A percentile compares a stretch with the other conserved stretches of the same genome.
phyloP scores from a whole-genome alignment of 2,329 filamentous ascomycete genomes.

The Hypoxylon sp. region DNA sequence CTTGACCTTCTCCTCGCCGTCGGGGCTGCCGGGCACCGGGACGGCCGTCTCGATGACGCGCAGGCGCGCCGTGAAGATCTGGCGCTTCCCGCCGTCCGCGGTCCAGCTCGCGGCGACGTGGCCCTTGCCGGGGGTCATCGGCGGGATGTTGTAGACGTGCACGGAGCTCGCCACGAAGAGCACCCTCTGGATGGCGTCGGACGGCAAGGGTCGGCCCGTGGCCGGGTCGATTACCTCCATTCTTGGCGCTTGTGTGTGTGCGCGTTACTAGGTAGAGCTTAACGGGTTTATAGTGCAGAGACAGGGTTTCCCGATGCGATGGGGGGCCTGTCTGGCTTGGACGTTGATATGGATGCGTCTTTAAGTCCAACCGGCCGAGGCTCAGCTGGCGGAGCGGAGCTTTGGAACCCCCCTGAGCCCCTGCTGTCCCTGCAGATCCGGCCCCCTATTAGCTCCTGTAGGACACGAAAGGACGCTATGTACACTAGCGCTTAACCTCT shows the following conservation, averaged over 20 bases:
- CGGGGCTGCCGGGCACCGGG: conserved; percentile 56
- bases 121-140: conserved; percentile 80
- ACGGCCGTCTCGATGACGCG: conserved; percentile 82
- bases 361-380: conserved; percentile 16
- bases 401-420: conserved; percentile 34
- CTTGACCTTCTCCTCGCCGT: conserved; percentile 67
- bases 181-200: conserved; percentile 85
- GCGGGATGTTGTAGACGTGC: conserved; percentile 90
- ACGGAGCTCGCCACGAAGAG: conserved; percentile 81
- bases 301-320: not conserved
- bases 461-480: conserved; percentile 14
- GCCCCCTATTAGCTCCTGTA: conserved; percentile 31
- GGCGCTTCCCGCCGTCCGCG: conserved; percentile 71
- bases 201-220: conserved; percentile 75
- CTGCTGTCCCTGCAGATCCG: conserved; percentile 18
- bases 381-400: conserved; percentile 32
- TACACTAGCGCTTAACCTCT: conserved; percentile 5
- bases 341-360: conserved; percentile 17
- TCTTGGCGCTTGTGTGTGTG: not conserved
- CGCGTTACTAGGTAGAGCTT: too few species aligned
- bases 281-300: not conserved
- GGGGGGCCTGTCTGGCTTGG: conserved; percentile 3
- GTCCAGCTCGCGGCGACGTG: conserved; percentile 86
- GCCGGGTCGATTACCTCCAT: conserved; percentile 77
- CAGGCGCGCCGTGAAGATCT: conserved; percentile 88